Conservation (phyloP, 2,329 filamentous ascomycete genomes). For the Calonectria naviculata region DNA sequence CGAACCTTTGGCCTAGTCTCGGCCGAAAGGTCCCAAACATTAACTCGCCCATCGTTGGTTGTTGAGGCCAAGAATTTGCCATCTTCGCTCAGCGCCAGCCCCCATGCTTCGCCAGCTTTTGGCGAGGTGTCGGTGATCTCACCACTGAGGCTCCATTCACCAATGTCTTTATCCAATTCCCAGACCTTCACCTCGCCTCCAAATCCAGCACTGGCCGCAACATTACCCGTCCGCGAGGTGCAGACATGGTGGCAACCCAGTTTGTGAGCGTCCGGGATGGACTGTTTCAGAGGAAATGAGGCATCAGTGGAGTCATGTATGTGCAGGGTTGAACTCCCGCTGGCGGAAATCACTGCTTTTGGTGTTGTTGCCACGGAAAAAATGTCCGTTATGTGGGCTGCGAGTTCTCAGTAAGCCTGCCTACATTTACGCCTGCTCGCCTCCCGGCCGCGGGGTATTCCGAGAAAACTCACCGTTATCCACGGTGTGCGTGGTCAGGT, state of each 20-base stretch:
- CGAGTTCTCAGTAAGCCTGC: constrained; percentile 29
- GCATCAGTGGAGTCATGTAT: constrained; percentile 80
- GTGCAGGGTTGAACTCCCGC: constrained; percentile 84
- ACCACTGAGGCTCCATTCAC: constrained; percentile 60
- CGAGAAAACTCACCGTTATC: constrained; percentile 74
- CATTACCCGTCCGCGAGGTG: constrained; percentile 74
- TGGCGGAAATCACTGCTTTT: constrained; percentile 81
- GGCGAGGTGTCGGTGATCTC: constrained; percentile 57
- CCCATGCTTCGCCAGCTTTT: constrained; percentile 84
- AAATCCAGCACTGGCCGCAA: constrained; percentile 88
- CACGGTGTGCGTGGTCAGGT: constrained; percentile 90
- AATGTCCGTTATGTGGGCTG: constrained; percentile 86
- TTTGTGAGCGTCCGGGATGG: constrained; percentile 82
- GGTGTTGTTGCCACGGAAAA: constrained; percentile 84
- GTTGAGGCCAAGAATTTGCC: constrained; percentile 88
- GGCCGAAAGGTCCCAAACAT: constrained; percentile 81
- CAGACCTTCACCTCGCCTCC: constrained; percentile 90
- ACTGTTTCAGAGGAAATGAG: constrained; percentile 82
- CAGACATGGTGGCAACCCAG: constrained; percentile 93
- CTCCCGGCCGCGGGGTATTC: constrained; percentile 40
- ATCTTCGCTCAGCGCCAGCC: constrained; percentile 84
- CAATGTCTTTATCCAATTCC: constrained; percentile 67
- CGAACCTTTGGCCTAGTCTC: constrained; percentile 73
- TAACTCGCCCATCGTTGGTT: constrained; percentile 87
- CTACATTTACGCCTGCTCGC: constrained; percentile 20